Evolutionary conservation across 108 stramenopile genomes (phyloP).

Genomic region (Nannochloropsis oceanica): DNA sequence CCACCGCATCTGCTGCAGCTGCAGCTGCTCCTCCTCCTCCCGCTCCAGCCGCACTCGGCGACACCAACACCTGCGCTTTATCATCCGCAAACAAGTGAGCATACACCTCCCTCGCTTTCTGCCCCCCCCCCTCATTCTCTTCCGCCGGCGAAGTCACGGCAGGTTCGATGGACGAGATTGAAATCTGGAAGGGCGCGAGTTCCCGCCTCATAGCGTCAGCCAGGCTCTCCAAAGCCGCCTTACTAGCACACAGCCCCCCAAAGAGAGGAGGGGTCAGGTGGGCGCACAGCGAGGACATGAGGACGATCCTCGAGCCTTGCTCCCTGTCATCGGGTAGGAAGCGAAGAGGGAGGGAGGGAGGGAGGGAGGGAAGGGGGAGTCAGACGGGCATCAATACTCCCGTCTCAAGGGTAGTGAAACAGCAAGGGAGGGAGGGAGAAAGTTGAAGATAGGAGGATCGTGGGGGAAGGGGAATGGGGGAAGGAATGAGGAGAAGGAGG

Average conservation of each 20-base stretch:
- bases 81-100: background rate
- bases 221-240: background rate
- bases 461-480: too few relatives aligned
- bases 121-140: background rate
- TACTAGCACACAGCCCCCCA: background rate
- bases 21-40: background rate
- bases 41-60: background rate
- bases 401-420: too few relatives aligned
- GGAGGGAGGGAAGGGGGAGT: too few relatives aligned
- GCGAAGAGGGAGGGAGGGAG: too few relatives aligned
- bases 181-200: background rate
- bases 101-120: background rate
- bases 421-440: too few relatives aligned
- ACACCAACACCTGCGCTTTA: background rate
- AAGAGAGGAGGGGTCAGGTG: background rate
- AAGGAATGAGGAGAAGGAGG: too few relatives aligned
- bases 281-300: background rate
- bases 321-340: background rate
- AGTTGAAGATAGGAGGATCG: too few relatives aligned
- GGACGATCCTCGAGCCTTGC: background rate
- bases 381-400: too few relatives aligned
- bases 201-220: background rate
- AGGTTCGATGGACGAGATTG: background rate
- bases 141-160: background rate
- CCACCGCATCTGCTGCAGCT: background rate